phyloP scores from a whole-genome alignment of 148 eudicot species.

The Nepenthes gracilis region DNA sequence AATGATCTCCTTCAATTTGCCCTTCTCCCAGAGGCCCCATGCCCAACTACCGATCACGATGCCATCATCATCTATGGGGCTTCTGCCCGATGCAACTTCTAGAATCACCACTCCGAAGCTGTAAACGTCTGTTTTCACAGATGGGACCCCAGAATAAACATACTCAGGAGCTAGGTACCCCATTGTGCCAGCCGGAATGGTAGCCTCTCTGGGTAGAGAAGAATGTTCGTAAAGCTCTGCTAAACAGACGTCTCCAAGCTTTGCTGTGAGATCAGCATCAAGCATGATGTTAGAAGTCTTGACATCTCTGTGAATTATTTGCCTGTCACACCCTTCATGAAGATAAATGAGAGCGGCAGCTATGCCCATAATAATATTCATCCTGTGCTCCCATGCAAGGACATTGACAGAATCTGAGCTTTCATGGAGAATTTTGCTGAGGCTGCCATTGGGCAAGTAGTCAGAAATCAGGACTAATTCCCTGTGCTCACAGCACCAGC shows the following conservation, averaged over 20 bases:
- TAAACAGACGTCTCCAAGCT: slow-evolving; percentile 58
- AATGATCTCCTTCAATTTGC: slow-evolving; percentile 32
- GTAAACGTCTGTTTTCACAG: slow-evolving; percentile 51
- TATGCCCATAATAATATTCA: slow-evolving; percentile 42
- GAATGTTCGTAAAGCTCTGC: slow-evolving; percentile 50
- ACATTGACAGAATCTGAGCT: slow-evolving; percentile 6
- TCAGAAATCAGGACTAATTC: slow-evolving; percentile 57
- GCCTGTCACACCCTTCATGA: slow-evolving; percentile 56
- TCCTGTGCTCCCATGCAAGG: slow-evolving; percentile 41
- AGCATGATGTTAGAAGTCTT: slow-evolving; percentile 58
- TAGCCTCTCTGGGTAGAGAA: slow-evolving; percentile 21
- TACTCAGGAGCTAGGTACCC: slow-evolving; percentile 71
- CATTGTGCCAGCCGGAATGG: slow-evolving; percentile 54
- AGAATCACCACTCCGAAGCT: slow-evolving; percentile 64
- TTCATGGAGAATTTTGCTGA: slow-evolving; percentile 38
- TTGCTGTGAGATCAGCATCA: slow-evolving; percentile 46
- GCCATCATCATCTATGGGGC: slow-evolving; percentile 30
- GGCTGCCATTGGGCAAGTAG: slow-evolving; percentile 54
- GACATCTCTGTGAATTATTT: slow-evolving; percentile 62
- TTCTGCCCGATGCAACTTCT: slow-evolving; percentile 49
- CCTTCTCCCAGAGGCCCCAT: slow-evolving; percentile 54
- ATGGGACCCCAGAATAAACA: slow-evolving; percentile 42
- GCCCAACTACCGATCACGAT: slow-evolving; percentile 23
- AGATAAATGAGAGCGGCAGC: slow-evolving; percentile 51
- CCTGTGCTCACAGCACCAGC: slow-evolving; percentile 59